phyloP scores from a whole-genome alignment of 2,329 filamentous ascomycete species.

The Fusarium austroafricanum region DNA sequence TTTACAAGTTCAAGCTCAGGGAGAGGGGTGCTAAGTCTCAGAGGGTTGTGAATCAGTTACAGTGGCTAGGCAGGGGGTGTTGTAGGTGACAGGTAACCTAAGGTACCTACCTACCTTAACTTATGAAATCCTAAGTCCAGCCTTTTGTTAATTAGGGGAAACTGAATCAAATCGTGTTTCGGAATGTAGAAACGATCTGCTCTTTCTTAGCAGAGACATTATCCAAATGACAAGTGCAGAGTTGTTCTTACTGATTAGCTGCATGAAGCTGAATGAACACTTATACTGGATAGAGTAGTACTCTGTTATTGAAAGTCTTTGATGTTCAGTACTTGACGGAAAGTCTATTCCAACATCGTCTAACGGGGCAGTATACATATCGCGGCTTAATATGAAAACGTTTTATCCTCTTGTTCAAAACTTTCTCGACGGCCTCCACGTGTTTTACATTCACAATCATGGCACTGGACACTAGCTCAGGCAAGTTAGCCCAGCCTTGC shows the following conservation, averaged over 20 bases:
- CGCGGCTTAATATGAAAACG: too few species aligned
- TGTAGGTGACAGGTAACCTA: constrained; percentile 15
- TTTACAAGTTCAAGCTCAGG: constrained; percentile 6
- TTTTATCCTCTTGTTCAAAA: neutral
- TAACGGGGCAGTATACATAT: neutral
- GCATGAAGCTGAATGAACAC: neutral
- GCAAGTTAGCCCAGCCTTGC: constrained; percentile 11
- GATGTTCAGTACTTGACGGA: neutral
- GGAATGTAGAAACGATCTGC: constrained; percentile 5
- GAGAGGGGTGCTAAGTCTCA: constrained; percentile 33
- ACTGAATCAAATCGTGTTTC: constrained; percentile 36
- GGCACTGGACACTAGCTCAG: constrained; percentile 1
- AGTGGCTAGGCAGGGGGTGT: constrained; percentile 10
- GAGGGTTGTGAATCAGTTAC: constrained; percentile 31
- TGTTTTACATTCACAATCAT: neutral
- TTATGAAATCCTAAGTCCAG: neutral
- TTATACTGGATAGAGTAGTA: neutral
- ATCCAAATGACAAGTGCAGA: neutral
- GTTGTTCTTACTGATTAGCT: neutral
- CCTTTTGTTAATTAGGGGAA: constrained; percentile 8
- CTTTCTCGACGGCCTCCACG: neutral
- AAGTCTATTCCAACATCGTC: neutral
- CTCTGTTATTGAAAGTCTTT: neutral
- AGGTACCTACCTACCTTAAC: too few species aligned
- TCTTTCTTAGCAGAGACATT: constrained; percentile 12